Evolutionary conservation across 139 green algal species (phyloP), one percentile per base, ranked within the genome.

Genomic region (Raphidocelis subcapitata): DNA sequence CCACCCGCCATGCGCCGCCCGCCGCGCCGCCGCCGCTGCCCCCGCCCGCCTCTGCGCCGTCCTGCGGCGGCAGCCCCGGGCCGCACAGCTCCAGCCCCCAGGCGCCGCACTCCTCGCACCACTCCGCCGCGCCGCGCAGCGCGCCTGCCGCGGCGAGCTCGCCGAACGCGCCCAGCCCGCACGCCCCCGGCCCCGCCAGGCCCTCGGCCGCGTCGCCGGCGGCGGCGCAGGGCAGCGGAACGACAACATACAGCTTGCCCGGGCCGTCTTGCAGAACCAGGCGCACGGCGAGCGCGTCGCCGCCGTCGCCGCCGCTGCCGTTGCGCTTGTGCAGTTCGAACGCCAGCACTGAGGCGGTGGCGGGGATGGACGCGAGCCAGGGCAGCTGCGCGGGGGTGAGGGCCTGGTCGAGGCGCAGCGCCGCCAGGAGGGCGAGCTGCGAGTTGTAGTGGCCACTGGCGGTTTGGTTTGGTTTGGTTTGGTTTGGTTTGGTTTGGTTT

Each of bases 381-480:
- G 62, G 37, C 20, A 74, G 16, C 36, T 52, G 23, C 23, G 59
- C 46, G 18, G 71, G 64, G 3, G 65, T 60, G 1, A 41, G 56
- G 35, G 64, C 0, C 28, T 63, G 33, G 66, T 85, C 79, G 10
- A 85, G 33, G 18, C 21, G 26, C 69, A 89, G 64, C 1, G 84
- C 81, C 2, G 73, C 67, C 41, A 89, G 57, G 36, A 87, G 21
- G 0, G 67, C 84, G 41, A 89, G 73, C 79, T 87, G 81, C 0
- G 74, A 79, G 69, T 89, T 87, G 84, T 87, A 89, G 81, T 89
- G 84, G 3, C 52, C 37, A n/a, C n/a, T n/a, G n/a, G n/a, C n/a
- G n/a, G n/a, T n/a, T n/a, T n/a, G n/a, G n/a, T n/a, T n/a, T n/a
- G n/a, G n/a, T n/a, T n/a, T n/a, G n/a, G n/a, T n/a, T n/a, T n/a